phyloP scores from a whole-genome alignment of 2,329 filamentous ascomycete species.

The Pseudogymnoascus sp. region DNA sequence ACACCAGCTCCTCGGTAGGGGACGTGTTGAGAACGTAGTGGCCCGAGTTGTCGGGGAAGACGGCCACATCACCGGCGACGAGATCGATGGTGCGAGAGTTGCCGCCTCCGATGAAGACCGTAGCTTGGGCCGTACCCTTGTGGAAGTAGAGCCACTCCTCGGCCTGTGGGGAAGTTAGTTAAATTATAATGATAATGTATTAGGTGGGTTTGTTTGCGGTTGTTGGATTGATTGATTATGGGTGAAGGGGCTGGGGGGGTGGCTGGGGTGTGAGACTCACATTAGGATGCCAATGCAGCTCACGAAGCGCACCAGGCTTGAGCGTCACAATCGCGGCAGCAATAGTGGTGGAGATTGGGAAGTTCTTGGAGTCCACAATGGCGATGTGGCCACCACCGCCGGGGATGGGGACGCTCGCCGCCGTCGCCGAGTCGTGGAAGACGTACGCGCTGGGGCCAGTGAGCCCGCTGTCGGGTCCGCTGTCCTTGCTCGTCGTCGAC shows the following conservation, averaged over 20 bases:
- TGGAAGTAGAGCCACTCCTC: conserved; percentile 69
- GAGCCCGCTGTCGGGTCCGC: conserved; percentile 40
- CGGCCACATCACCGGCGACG: conserved; percentile 57
- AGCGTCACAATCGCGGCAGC: conserved; percentile 57
- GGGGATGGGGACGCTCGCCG: conserved; percentile 36
- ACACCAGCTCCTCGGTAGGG: conserved; percentile 54
- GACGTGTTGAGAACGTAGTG: conserved; percentile 66
- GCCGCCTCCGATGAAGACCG: conserved; percentile 54
- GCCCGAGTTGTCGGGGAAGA: conserved; percentile 58
- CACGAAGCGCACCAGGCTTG: conserved; percentile 54
- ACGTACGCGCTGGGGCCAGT: conserved; percentile 54
- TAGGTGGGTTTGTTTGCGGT: conserved; percentile 5
- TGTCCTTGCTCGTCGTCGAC: conserved; percentile 39
- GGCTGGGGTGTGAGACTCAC: conserved; percentile 34
- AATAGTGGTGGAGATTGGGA: conserved; percentile 58
- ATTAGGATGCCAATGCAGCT: conserved; percentile 65
- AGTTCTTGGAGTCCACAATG: conserved; percentile 60
- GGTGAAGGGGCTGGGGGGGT: neutral
- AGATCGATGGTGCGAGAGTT: conserved; percentile 62
- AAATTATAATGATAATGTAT: neutral
- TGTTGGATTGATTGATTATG: neutral
- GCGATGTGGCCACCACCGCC: conserved; percentile 54
- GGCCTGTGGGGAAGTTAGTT: conserved; percentile 34
- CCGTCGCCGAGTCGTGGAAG: conserved; percentile 47
- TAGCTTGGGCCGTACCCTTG: conserved; percentile 52